Evolutionary conservation across 352 stramenopile species (phyloP), one percentile per base, ranked within the genome.

Genomic region (Phytopythium oedochilum): DNA sequence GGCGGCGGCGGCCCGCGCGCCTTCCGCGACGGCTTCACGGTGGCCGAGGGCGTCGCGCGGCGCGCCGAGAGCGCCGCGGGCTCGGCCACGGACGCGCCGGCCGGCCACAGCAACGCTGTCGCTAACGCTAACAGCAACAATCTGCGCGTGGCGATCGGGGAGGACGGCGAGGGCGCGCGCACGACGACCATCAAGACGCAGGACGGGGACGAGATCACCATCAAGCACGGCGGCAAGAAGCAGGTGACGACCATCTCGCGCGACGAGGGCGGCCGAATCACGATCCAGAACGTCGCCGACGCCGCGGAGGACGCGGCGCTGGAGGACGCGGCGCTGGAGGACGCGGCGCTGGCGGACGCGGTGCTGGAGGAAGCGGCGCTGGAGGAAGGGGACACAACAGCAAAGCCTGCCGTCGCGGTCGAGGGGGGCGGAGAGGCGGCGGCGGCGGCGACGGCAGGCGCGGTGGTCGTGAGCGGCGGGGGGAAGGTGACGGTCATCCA

Each of bases 181-280:
- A 87, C 73, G 55, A 90, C 75, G 34, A 87, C 70, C 18, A 88
- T 90, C 63, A 88, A 84, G 63, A 88, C 78, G 23, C 69, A 86
- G 55, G 77, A 84, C 42, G 79, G 79, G 40, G 77, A 90, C 57
- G 79, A 88, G 65, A 88, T 90, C 68, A 90, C 80, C 34, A 90
- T 90, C 63, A 87, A 86, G 53, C 75, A 75, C 25, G 65, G 57
- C 1, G 62, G 63, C 29, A 86, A 87, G 55, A 70, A 73, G 25
- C 83, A 85, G 53, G 70, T 86, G 60, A 90, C 78, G 20, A 86
- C 65, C 28, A 90, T 90, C 39, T 88, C 75, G 31, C 64, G 73
- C 2, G 70, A 90, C 48, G 77, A 90, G 23, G 75, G 82, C 55
- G 80, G 80, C 40, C 87, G 83, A 54, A 84, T 90, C 58, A 90